Evolutionary conservation across 768 basidiomycete genomes (phyloP).

Genomic region (Boletus subparvulus): DNA sequence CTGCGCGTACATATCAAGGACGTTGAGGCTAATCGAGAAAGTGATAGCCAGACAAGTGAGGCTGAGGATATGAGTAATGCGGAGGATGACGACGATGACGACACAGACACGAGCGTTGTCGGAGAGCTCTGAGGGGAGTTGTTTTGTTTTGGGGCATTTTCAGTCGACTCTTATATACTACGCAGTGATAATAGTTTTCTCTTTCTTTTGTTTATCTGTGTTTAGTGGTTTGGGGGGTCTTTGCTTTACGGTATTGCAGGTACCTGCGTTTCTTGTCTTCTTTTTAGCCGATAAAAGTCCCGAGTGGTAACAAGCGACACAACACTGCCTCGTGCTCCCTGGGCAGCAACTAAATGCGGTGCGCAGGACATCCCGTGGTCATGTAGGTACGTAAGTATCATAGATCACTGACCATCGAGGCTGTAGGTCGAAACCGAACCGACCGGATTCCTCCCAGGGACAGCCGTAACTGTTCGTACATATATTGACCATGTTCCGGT

Average conservation of each 20-base stretch:
- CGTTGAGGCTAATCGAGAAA: neutral
- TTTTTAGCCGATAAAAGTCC: neutral
- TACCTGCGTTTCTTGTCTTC: neutral
- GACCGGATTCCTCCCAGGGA: neutral
- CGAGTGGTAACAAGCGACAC: neutral
- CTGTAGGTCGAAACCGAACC: neutral
- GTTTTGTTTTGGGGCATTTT: too few relatives aligned
- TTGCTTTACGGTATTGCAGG: neutral
- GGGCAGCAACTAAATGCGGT: too few relatives aligned
- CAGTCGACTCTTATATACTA: neutral
- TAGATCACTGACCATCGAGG: neutral
- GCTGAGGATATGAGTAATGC: too few relatives aligned
- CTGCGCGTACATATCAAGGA: neutral
- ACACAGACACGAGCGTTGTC: neutral
- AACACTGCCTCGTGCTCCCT: neutral
- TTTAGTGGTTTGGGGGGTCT: neutral
- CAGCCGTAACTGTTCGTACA: conserved; percentile 5
- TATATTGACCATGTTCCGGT: conserved; percentile 6
- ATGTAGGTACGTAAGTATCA: neutral
- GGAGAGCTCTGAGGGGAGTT: too few relatives aligned
- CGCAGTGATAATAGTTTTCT: neutral
- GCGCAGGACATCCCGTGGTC: too few relatives aligned
- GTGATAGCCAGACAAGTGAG: neutral
- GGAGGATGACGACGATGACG: neutral
- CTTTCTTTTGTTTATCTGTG: neutral